These are phyloP conservation scores for Syncephalis fuscata DNA, from an alignment of 371 early-diverging fungal genomes.

Conservation along the genomic window DNA sequence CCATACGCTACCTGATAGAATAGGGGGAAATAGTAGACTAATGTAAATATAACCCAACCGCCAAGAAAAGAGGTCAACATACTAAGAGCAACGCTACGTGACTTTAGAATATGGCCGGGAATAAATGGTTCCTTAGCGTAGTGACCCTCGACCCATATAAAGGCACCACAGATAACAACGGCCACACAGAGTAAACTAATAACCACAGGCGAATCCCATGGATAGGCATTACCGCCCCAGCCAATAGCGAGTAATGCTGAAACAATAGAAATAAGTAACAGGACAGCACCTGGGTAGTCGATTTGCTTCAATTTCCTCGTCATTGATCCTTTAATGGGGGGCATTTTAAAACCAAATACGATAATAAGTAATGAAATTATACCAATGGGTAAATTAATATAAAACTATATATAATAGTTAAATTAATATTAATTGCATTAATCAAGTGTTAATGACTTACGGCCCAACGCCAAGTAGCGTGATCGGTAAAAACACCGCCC, in stretches of 20 bases:
- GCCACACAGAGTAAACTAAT: conserved; percentile 36
- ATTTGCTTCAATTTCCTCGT: conserved; percentile 24
- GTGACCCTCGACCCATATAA: conserved; percentile 35
- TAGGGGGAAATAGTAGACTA: conserved; percentile 50
- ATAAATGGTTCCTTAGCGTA: conserved; percentile 35
- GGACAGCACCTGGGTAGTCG: conserved; percentile 1
- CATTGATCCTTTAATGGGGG: conserved; percentile 21
- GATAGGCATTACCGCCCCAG: conserved; percentile 31
- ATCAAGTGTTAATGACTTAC: too few relatives aligned
- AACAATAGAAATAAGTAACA: conserved; percentile 1
- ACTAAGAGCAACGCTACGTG: conserved; percentile 24
- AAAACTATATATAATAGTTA: conserved; percentile 22
- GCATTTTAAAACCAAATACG: conserved; percentile 27
- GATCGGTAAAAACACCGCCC: conserved; percentile 55
- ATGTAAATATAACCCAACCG: conserved; percentile 52
- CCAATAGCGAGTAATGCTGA: conserved; percentile 1
- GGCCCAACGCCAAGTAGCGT: conserved; percentile 34
- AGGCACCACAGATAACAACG: conserved; percentile 39
- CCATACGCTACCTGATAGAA: conserved; percentile 35
- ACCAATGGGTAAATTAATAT: conserved; percentile 58
- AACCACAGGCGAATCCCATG: conserved; percentile 33
- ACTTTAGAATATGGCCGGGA: conserved; percentile 22
- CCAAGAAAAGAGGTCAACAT: conserved; percentile 26
- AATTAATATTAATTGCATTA: too few relatives aligned
- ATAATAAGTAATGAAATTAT: conserved; percentile 28